These are phyloP conservation scores for Lactuca sativa DNA, from an alignment of 129 eudicot species.

Conservation along the genomic window DNA sequence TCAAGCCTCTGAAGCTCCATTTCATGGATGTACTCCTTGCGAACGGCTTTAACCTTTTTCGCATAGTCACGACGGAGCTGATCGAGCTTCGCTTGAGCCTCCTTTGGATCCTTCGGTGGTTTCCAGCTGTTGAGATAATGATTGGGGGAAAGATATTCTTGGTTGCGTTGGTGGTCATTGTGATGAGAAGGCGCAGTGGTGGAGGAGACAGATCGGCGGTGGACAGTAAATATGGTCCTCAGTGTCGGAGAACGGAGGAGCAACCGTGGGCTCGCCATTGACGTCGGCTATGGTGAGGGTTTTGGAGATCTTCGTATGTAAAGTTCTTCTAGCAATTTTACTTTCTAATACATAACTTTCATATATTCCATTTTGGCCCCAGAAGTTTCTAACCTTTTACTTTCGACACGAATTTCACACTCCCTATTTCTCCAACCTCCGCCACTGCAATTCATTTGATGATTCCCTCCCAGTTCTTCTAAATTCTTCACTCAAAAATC, in stretches of 20 bases:
- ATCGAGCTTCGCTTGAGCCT: slow-evolving; percentile 55
- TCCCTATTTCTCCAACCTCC: slow-evolving; percentile 19
- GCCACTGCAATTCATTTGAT: slow-evolving; percentile 11
- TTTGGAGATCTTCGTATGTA: neutral
- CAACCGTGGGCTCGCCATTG: slow-evolving; percentile 38
- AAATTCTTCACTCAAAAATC: slow-evolving; percentile 1
- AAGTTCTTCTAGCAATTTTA: neutral
- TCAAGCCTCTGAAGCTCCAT: slow-evolving; percentile 73
- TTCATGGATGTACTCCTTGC: slow-evolving; percentile 67
- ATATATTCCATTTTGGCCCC: slow-evolving; percentile 15
- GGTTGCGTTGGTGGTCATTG: slow-evolving; percentile 50
- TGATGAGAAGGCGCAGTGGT: slow-evolving; percentile 39
- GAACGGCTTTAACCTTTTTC: slow-evolving; percentile 53
- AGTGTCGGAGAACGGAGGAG: slow-evolving; percentile 33
- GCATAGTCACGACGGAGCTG: slow-evolving; percentile 70
- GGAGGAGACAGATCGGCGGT: slow-evolving; percentile 36
- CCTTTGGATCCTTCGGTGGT: slow-evolving; percentile 57
- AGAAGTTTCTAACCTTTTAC: slow-evolving; percentile 18
- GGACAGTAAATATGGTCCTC: slow-evolving; percentile 7
- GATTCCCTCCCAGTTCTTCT: slow-evolving; percentile 24
- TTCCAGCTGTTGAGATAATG: slow-evolving; percentile 66
- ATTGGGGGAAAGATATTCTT: slow-evolving; percentile 55
- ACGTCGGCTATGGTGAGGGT: slow-evolving; percentile 20
- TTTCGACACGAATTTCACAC: neutral
- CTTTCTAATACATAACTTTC: neutral